These are phyloP conservation scores for Pholiota conissans DNA, from an alignment of 768 basidiomycete genomes.

Conservation along the genomic window DNA sequence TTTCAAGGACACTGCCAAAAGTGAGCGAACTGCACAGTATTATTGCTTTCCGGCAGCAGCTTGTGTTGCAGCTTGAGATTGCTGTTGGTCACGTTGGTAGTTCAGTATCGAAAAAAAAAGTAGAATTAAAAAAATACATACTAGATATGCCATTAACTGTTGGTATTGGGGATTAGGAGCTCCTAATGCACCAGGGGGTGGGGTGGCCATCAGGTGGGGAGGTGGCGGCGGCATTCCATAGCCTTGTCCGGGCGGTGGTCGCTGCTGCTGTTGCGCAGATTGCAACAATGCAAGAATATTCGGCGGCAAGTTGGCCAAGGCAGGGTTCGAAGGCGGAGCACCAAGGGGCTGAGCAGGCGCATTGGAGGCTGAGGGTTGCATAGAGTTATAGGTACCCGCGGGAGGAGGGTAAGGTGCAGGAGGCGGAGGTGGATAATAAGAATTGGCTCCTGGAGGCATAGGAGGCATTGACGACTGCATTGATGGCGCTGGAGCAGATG, in stretches of 20 bases:
- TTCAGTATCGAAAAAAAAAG: not conserved
- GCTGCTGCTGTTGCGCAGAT: conserved; percentile 48
- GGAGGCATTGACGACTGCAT: conserved; percentile 40
- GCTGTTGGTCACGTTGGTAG: conserved; percentile 18
- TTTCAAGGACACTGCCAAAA: not conserved
- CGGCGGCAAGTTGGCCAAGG: conserved; percentile 53
- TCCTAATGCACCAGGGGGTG: conserved; percentile 37
- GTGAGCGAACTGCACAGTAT: not conserved
- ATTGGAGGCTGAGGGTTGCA: conserved; percentile 28
- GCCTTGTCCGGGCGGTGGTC: conserved; percentile 28
- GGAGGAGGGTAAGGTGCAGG: conserved; percentile 32
- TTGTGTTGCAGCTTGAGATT: conserved; percentile 33
- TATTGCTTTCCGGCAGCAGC: conserved; percentile 21
- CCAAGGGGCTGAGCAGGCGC: conserved; percentile 11
- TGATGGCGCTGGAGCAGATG: conserved; percentile 33
- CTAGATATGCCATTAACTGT: conserved; percentile 70
- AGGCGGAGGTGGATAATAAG: conserved; percentile 48
- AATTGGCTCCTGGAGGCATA: conserved; percentile 17
- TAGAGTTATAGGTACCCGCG: conserved; percentile 23
- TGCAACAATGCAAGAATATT: conserved; percentile 71
- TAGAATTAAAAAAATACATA: conserved; percentile 28
- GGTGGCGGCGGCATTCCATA: conserved; percentile 40
- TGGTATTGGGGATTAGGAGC: conserved; percentile 54
- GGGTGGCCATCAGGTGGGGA: conserved; percentile 34
- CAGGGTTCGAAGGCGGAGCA: conserved; percentile 34